Evolutionary conservation across 192 early-diverging fungal species (phyloP).

Genomic region (Oehlia diaphana): DNA sequence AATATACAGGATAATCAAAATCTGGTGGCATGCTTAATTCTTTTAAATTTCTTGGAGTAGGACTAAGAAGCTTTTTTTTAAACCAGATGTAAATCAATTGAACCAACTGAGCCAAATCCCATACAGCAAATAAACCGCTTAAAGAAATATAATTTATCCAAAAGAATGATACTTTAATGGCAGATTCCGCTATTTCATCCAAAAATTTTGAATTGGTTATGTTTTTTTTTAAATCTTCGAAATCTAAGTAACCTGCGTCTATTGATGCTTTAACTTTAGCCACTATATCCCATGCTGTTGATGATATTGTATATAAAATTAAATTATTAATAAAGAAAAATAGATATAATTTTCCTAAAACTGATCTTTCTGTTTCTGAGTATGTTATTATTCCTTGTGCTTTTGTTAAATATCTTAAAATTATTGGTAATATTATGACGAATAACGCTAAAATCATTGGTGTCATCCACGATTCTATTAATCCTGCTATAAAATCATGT

Average conservation of each 20-base stretch:
- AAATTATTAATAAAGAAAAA: constrained; percentile 78
- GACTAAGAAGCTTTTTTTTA: constrained; percentile 57
- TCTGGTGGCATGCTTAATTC: constrained; percentile 65
- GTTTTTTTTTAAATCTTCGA: constrained; percentile 34
- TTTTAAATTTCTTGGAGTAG: constrained; percentile 70
- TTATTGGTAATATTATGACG: constrained; percentile 63
- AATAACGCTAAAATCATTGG: constrained; percentile 68
- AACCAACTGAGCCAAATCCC: constrained; percentile 72
- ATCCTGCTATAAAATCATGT: constrained; percentile 52
- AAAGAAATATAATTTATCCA: constrained; percentile 80
- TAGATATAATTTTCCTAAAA: constrained; percentile 70
- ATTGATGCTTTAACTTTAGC: constrained; percentile 34
- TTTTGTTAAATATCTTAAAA: constrained; percentile 60
- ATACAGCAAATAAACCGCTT: constrained; percentile 58
- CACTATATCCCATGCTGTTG: constrained; percentile 30
- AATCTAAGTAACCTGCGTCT: neutral
- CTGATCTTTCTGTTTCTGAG: constrained; percentile 66
- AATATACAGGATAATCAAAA: constrained; percentile 71
- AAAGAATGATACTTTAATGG: constrained; percentile 58
- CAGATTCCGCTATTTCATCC: constrained; percentile 38
- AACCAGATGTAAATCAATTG: constrained; percentile 51
- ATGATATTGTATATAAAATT: constrained; percentile 61
- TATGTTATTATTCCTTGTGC: constrained; percentile 72
- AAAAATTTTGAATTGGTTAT: constrained; percentile 36
- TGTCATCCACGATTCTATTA: constrained; percentile 67